A percentile compares a stretch with the other conserved stretches of the same genome.
These are phyloP conservation scores for Rubroshorea leprosula DNA, from an alignment of 345 rosid genomes.

Conservation along the genomic window DNA sequence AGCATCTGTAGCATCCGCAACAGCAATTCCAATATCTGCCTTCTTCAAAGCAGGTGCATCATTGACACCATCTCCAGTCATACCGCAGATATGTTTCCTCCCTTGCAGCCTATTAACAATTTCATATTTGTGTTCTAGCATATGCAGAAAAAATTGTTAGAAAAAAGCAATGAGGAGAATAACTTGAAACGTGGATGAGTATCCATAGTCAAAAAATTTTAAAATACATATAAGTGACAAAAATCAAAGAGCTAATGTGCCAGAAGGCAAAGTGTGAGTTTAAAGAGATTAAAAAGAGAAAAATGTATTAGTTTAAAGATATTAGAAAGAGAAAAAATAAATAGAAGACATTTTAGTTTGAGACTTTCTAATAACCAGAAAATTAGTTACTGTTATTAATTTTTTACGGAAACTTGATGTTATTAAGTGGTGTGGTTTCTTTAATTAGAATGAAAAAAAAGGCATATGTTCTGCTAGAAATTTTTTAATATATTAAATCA, in stretches of 20 bases:
- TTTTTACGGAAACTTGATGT: background rate
- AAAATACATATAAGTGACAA: background rate
- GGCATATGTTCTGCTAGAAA: background rate
- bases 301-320: background rate
- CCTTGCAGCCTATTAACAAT: conserved; percentile 80
- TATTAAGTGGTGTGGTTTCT: background rate
- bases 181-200: background rate
- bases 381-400: background rate
- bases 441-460: background rate
- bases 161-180: background rate
- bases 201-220: background rate
- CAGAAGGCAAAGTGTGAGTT: too few species aligned
- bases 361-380: background rate
- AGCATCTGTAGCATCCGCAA: conserved; percentile 95
- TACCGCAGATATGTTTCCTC: conserved; percentile 88
- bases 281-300: too few species aligned
- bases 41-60: conserved; percentile 94
- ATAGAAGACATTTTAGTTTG: too few species aligned
- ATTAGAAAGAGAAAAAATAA: too few species aligned
- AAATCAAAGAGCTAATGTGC: too few species aligned
- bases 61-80: conserved; percentile 93
- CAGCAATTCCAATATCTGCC: conserved; percentile 97
- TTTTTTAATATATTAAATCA: conserved; percentile 15
- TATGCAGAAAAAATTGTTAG: conserved; percentile 11
- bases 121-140: conserved; percentile 82